Conservation (phyloP, 1,139 yeast genomes). For the Geotrichum restrictum region DNA sequence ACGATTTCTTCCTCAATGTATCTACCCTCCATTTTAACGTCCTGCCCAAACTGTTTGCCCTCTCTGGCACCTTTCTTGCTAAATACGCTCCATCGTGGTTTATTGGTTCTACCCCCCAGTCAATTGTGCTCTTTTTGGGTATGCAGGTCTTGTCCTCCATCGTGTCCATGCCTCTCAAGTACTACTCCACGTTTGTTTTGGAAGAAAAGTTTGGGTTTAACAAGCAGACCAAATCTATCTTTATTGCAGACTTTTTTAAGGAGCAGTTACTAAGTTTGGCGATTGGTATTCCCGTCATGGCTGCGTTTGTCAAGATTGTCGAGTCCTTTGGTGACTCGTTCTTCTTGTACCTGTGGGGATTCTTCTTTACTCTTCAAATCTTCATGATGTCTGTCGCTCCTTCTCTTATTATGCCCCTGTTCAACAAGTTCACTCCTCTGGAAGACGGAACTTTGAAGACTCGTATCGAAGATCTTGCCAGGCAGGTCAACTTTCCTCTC, state of each 20-base stretch:
- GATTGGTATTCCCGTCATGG: constrained; percentile 69
- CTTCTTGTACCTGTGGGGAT: constrained; percentile 71
- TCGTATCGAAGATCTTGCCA: constrained; percentile 76
- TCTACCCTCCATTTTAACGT: constrained; percentile 57
- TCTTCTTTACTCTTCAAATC: constrained; percentile 67
- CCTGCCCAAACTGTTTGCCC: constrained; percentile 65
- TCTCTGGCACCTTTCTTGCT: constrained; percentile 46
- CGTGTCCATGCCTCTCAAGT: constrained; percentile 58
- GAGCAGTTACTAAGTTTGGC: constrained; percentile 49
- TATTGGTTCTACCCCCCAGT: constrained; percentile 45
- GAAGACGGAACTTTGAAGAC: constrained; percentile 84
- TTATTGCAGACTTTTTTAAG: constrained; percentile 71
- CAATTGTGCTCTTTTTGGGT: constrained; percentile 58
- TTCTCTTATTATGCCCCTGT: constrained; percentile 80
- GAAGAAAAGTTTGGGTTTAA: constrained; percentile 94
- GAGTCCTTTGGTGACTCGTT: constrained; percentile 75
- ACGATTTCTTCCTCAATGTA: constrained; percentile 54
- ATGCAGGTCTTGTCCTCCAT: constrained; percentile 50
- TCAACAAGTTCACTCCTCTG: constrained; percentile 85
- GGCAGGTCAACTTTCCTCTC: constrained; percentile 75
- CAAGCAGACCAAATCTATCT: constrained; percentile 67
- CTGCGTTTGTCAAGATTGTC: constrained; percentile 74
- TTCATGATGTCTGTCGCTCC: constrained; percentile 70
- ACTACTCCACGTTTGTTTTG: constrained; percentile 77
- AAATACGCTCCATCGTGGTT: constrained; percentile 37